phyloP scores from a whole-genome alignment of 805 yeast species.

The Hanseniaspora nectarophila region DNA sequence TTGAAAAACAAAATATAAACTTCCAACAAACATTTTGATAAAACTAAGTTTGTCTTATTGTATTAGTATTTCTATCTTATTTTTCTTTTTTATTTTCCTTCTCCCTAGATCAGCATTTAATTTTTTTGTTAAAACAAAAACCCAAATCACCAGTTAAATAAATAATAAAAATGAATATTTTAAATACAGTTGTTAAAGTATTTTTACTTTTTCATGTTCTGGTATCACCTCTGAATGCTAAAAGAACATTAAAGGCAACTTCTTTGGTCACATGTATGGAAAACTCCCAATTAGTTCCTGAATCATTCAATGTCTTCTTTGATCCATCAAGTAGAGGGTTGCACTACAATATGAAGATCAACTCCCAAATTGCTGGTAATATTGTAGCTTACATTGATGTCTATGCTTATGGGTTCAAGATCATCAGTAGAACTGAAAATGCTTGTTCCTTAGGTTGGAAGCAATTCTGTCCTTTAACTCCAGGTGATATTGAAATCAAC shows the following conservation, averaged over 20 bases:
- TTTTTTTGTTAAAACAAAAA: background rate
- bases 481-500: slow-evolving; percentile 69
- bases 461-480: slow-evolving; percentile 80
- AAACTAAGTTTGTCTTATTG: too few species aligned
- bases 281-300: slow-evolving; percentile 58
- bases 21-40: too few species aligned
- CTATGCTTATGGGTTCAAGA: slow-evolving; percentile 74
- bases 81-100: too few species aligned
- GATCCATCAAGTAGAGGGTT: slow-evolving; percentile 60
- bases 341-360: slow-evolving; percentile 55
- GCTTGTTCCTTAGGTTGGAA: slow-evolving; percentile 59
- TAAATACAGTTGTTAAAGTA: background rate
- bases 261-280: slow-evolving; percentile 83
- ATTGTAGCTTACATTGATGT: slow-evolving; percentile 60
- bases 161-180: background rate
- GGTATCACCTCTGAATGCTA: slow-evolving; percentile 16
- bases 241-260: slow-evolving; percentile 43
- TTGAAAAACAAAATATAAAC: too few species aligned
- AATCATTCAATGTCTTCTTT: slow-evolving; percentile 61
- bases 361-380: slow-evolving; percentile 54
- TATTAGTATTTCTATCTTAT: too few species aligned
- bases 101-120: too few species aligned
- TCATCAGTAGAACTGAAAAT: slow-evolving; percentile 47
- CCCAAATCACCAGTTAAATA: background rate
- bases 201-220: background rate